Evolutionary conservation across 2,329 filamentous ascomycete species (phyloP).

Genomic region (Diaporthe helianthi): DNA sequence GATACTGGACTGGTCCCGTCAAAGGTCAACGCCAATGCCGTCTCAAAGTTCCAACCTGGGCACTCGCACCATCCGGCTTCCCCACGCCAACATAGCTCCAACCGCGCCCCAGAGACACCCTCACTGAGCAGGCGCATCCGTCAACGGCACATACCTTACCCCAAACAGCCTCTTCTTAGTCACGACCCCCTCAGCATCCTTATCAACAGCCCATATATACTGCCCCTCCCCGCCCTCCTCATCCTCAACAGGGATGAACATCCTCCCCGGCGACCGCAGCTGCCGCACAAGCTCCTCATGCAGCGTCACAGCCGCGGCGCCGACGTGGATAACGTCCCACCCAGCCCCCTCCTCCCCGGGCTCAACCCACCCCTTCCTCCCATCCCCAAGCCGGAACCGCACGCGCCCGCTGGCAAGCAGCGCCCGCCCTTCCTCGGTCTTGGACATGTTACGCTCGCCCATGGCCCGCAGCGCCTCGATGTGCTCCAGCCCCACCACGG

Average conservation of each 20-base stretch:
- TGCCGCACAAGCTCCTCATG: conserved; percentile 79
- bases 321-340: conserved; percentile 96
- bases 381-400: conserved; percentile 78
- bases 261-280: conserved; percentile 76
- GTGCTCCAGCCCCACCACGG: conserved; percentile 78
- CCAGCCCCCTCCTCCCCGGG: conserved; percentile 50
- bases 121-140: conserved; percentile 66
- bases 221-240: conserved; percentile 57
- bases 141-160: conserved; percentile 80
- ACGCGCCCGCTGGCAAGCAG: conserved; percentile 72
- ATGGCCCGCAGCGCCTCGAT: conserved; percentile 69
- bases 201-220: conserved; percentile 77
- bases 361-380: conserved; percentile 68
- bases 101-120: not conserved
- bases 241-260: conserved; percentile 80
- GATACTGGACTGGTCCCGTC: not conserved
- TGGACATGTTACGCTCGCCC: conserved; percentile 70
- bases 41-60: too few species aligned
- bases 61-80: not conserved
- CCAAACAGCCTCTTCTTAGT: conserved; percentile 69
- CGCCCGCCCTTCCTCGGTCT: conserved; percentile 62
- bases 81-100: accelerated
- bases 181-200: conserved; percentile 69
- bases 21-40: not conserved
- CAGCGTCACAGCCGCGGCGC: conserved; percentile 79